Evolutionary conservation across 1,284 basidiomycete genomes (phyloP), one percentile per base, ranked within the genome.

Genomic region (Leccinum subrobustum): DNA sequence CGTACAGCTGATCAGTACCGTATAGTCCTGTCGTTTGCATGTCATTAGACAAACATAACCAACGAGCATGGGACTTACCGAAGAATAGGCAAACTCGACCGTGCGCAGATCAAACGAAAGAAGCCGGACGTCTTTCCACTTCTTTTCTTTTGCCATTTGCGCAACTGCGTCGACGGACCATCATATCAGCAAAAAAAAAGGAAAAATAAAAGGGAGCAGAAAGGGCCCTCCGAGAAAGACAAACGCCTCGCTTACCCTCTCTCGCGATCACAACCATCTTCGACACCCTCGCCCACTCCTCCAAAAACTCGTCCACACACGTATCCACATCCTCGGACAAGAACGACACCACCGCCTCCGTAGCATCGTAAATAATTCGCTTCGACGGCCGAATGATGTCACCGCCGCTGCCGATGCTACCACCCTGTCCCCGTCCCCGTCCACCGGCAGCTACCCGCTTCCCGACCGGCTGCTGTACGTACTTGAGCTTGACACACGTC

Each of bases 261-360:
- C 93, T 84, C 6, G 93, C 93, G 60, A 97, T 93, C 44, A 95
- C 90, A 16, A 95, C 91, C 82, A 96, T 92, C 75, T 94, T 95
- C 42, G 91, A 92, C 35, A 96, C 88, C 47, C 90, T 82, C 55
- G 92, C 91, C 93, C 95, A 96, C 71, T 95, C 93, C 67, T 92
- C 88, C 64, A 93, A 76, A 72, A 97, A 95, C 69, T 92, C 88
- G 60, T 90, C 86, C 18, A 97, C 91, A 70, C 93, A 96, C 6
- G 87, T 88, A 64, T 93, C 87, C 61, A 96, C 88, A 68, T 94
- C 85, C 62, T 92, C 87, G 1, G 92, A 93, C 52, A 92, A 77
- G 74, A 96, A 95, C 0, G 89, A 92, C 3, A 96, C 90, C 12
- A 95, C 83, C 9, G 92, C 92, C 61, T 93, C 89, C 8, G 81